Conservation (phyloP, 2,329 filamentous ascomycete species). For the Aspergillus sp. region DNA sequence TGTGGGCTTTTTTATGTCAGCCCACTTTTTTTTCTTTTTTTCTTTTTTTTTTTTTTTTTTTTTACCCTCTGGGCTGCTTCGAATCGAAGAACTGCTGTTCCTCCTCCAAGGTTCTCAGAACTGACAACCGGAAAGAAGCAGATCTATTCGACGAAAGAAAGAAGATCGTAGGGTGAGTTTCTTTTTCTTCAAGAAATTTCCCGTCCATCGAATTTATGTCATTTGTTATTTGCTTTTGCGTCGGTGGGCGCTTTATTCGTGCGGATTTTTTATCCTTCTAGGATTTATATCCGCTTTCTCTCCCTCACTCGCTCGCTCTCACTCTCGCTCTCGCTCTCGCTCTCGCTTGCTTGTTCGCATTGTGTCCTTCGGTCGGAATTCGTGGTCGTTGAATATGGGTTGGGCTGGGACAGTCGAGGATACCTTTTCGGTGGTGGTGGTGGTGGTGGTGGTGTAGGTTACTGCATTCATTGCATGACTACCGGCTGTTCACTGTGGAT, state of each 20-base stretch:
- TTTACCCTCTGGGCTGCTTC: conserved; percentile 11
- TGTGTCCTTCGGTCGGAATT: not conserved
- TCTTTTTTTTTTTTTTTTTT: conserved; percentile 6
- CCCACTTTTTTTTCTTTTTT: conserved; percentile 6
- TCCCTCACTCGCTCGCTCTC: not conserved
- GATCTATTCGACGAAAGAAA: conserved; percentile 1
- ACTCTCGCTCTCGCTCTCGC: conserved; percentile 1
- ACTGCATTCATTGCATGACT: not conserved
- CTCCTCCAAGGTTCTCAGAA: conserved; percentile 24
- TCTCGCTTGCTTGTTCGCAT: not conserved
- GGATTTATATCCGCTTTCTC: not conserved
- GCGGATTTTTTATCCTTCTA: conserved; percentile 1
- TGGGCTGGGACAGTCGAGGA: not conserved
- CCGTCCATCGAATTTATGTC: not conserved
- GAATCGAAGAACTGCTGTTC: conserved; percentile 15
- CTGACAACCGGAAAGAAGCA: conserved; percentile 4
- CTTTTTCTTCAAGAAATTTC: conserved; percentile 2
- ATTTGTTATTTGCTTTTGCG: not conserved
- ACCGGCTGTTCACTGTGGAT: not conserved
- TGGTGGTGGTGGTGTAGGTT: not conserved
- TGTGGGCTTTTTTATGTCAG: conserved; percentile 7
- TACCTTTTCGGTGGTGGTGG: not conserved
- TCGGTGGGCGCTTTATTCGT: not conserved
- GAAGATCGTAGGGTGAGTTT: not conserved
- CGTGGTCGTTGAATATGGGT: not conserved